Evolutionary conservation across 768 basidiomycete genomes (phyloP), one percentile per base, ranked within the genome.

Genomic region (Rhodotorula diobovata): DNA sequence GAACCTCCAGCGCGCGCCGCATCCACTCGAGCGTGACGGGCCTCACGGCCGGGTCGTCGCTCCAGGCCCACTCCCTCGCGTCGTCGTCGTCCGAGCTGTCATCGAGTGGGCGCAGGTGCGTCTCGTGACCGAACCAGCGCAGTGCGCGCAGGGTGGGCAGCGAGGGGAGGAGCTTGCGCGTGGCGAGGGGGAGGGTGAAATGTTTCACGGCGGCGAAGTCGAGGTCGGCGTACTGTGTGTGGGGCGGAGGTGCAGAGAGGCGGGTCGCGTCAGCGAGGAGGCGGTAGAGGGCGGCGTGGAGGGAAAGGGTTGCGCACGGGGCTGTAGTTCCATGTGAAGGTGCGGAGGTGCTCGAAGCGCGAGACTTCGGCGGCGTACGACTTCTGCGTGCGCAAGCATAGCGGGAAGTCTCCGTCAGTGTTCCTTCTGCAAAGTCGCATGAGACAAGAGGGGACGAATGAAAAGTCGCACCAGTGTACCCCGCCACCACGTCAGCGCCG

Each of bases 291-390:
- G 14, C n/a, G n/a, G n/a, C n/a, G n/a, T n/a, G n/a, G n/a, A 21
- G 60, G 9, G 18, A 2, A 5, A 61, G 21, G 7, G 41, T n/a
- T 12, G 2, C 35, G n/a, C 11, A 59, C 65, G 23, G 59, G 67
- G 6, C n/a, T 35, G 43, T 68, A 62, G 61, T 68, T 63, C 67
- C 67, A 68, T 23, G 61, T 68, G 32, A 68, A 62, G 10, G 56
- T n/a, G 48, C 28, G 61, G 25, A 68, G 61, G 23, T 43, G 21
- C 11, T 21, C 15, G 54, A 68, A 63, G 7, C 21, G 37, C 11
- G 16, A 1, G 48, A 68, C 53, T 2, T 5, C 10, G 6, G 20
- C n/a, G 43, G 34, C 53, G 35, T 55, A 68, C 43, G 56, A 45
- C 28, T 23, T 14, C 66, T 67, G 66, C 25, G 20, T 15, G n/a